Conservation (phyloP, 1,284 basidiomycete species). For the Melanopsichium pennsylvanicum region DNA sequence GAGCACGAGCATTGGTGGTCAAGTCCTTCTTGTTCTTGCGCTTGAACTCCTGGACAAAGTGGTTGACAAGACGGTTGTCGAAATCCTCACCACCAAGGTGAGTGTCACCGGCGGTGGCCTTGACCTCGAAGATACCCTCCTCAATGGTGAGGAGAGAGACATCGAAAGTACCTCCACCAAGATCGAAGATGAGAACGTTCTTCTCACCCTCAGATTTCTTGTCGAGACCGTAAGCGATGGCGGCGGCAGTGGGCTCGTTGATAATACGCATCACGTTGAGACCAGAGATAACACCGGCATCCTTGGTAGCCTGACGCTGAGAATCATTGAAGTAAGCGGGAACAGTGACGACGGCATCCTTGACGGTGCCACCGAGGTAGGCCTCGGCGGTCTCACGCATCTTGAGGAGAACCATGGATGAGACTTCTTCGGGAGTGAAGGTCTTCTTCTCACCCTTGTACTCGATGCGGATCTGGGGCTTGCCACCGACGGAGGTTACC, state of each 20-base stretch:
- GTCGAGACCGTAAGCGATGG: conserved; percentile 89
- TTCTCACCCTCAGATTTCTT: conserved; percentile 86
- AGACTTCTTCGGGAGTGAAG: conserved; percentile 95
- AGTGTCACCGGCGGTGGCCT: conserved; percentile 98
- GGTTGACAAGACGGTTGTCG: conserved; percentile 93
- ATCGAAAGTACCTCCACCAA: conserved; percentile 99
- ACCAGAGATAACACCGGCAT: conserved; percentile 87
- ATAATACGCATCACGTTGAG: conserved; percentile 94
- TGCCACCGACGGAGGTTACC: conserved; percentile 79
- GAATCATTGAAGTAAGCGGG: conserved; percentile 99
- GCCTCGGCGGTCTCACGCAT: conserved; percentile 99
- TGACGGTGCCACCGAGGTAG: conserved; percentile 83
- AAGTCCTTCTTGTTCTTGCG: conserved; percentile 98
- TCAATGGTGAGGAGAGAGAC: conserved; percentile 97
- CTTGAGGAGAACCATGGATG: conserved; percentile 95
- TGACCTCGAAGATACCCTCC: conserved; percentile 99
- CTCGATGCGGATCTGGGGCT: conserved; percentile 87
- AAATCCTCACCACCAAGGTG: conserved; percentile 99
- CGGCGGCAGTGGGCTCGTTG: conserved; percentile 94
- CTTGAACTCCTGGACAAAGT: conserved; percentile 99
- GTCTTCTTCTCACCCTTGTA: conserved; percentile 91
- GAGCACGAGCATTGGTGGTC: conserved; percentile 89
- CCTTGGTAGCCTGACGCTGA: conserved; percentile 93
- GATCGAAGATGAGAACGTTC: conserved; percentile 96
- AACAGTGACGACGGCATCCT: conserved; percentile 86